Evolutionary conservation across 2,329 filamentous ascomycete species (phyloP).

Genomic region (Huntiella bhutanensis): DNA sequence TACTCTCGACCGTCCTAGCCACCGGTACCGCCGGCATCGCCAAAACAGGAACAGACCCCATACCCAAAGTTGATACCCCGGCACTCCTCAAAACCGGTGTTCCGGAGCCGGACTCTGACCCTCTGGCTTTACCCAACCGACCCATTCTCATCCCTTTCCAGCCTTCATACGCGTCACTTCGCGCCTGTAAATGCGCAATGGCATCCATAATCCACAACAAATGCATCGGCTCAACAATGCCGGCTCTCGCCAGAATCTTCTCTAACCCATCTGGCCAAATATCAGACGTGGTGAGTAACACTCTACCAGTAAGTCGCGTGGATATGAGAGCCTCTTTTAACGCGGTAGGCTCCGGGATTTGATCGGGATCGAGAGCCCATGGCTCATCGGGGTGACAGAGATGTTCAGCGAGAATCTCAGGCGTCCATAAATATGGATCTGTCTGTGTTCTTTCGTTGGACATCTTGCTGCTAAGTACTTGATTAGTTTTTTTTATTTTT

Average conservation of each 20-base stretch:
- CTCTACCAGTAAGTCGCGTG: conserved; percentile 45
- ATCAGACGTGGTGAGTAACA: conserved; percentile 35
- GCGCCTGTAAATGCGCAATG: conserved; percentile 11
- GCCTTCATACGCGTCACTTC: conserved; percentile 12
- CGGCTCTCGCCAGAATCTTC: conserved; percentile 33
- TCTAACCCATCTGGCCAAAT: conserved; percentile 28
- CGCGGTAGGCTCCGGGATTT: conserved; percentile 7
- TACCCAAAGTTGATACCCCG: no score
- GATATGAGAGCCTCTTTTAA: conserved; percentile 39
- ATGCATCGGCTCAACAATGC: conserved; percentile 37
- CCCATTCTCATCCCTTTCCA: conserved; percentile 3
- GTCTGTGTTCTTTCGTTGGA: not conserved
- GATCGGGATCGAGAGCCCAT: conserved; percentile 24
- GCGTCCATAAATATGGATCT: conserved; percentile 61
- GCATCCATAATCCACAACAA: conserved; percentile 11
- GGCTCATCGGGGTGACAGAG: conserved; percentile 38
- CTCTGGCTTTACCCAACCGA: not conserved
- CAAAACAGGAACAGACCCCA: no score
- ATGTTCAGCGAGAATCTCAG: conserved; percentile 45
- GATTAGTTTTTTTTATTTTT: no score
- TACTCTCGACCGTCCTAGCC: no score
- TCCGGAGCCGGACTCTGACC: no score
- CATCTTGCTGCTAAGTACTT: not conserved
- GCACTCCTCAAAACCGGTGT: no score
- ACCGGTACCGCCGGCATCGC: no score